Percentiles rank a stretch among this genome's conserved stretches.
These are phyloP conservation scores for Cadophora malorum DNA, from an alignment of 2,329 filamentous ascomycete genomes.

Conservation along the genomic window DNA sequence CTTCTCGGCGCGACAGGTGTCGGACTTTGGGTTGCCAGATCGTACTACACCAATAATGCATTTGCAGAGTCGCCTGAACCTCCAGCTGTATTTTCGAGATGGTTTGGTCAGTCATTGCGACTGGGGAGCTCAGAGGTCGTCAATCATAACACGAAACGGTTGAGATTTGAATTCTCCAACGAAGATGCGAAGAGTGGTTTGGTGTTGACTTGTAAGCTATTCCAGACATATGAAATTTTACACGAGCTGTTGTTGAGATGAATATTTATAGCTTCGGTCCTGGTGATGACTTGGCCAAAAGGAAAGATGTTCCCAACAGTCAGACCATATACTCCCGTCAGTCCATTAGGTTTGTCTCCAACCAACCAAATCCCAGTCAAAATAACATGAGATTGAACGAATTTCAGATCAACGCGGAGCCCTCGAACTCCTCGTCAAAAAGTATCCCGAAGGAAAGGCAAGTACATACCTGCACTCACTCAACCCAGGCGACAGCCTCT, in stretches of 20 bases:
- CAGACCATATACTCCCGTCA: slow-evolving; percentile 72
- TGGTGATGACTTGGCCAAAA: slow-evolving; percentile 65
- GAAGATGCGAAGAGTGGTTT: slow-evolving; percentile 56
- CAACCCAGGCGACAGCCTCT: slow-evolving; percentile 64
- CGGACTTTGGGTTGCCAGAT: slow-evolving; percentile 16
- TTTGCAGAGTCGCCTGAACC: slow-evolving; percentile 22
- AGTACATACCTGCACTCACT: slow-evolving; percentile 72
- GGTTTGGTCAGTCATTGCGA: slow-evolving; percentile 26
- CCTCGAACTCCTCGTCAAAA: slow-evolving; percentile 71
- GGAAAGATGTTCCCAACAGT: slow-evolving; percentile 64
- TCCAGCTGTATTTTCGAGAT: slow-evolving; percentile 20
- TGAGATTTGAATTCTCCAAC: slow-evolving; percentile 62
- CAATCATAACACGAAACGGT: slow-evolving; percentile 64
- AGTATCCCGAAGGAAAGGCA: slow-evolving; percentile 69
- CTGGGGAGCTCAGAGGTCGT: slow-evolving; percentile 59
- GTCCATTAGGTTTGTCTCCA: slow-evolving; percentile 19
- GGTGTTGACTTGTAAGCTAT: slow-evolving; percentile 52
- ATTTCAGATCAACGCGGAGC: slow-evolving; percentile 59
- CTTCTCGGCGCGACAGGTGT: slow-evolving; percentile 15
- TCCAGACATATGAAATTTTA: slow-evolving; percentile 28
- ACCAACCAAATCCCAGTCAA: not conserved
- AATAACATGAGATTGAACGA: not conserved
- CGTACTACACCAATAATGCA: slow-evolving; percentile 19
- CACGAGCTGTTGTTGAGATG: not conserved
- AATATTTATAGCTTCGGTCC: slow-evolving; percentile 52